These are phyloP conservation scores for Anastatica hierochuntica DNA, from an alignment of 345 rosid species.

Conservation along the genomic window DNA sequence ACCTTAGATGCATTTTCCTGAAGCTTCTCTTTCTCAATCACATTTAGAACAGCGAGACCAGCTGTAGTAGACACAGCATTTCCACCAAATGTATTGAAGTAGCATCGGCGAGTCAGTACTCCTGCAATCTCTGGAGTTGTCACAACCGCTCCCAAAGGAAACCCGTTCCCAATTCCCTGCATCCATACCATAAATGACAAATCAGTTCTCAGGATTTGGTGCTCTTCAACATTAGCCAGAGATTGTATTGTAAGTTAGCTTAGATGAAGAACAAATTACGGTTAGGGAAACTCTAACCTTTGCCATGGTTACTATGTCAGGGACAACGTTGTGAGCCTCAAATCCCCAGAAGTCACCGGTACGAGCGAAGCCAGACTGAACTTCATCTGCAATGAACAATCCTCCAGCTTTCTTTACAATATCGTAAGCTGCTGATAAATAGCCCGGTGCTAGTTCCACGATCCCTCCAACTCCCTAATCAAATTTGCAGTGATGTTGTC, in stretches of 20 bases:
- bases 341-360: slow-evolving; percentile 94
- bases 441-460: slow-evolving; percentile 82
- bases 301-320: slow-evolving; percentile 98
- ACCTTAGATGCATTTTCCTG: slow-evolving; percentile 71
- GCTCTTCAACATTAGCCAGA: too few relatives aligned
- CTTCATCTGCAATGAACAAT: slow-evolving; percentile 89
- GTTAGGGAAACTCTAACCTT: slow-evolving; percentile 79
- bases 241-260: too few relatives aligned
- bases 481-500: not conserved
- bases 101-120: slow-evolving; percentile 65
- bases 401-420: slow-evolving; percentile 83
- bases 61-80: slow-evolving; percentile 86
- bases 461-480: slow-evolving; percentile 94
- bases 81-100: slow-evolving; percentile 94
- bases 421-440: slow-evolving; percentile 60
- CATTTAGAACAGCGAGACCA: slow-evolving; percentile 77
- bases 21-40: slow-evolving; percentile 88
- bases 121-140: slow-evolving; percentile 92
- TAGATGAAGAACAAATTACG: not conserved
- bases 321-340: slow-evolving; percentile 78
- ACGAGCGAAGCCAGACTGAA: slow-evolving; percentile 78
- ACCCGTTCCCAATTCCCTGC: slow-evolving; percentile 94
- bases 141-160: slow-evolving; percentile 93
- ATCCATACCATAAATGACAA: not conserved
- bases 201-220: too few relatives aligned